Base-by-base conservation (phyloP, 179 eudicot species). In the Corrigiola litoralis region DNA sequence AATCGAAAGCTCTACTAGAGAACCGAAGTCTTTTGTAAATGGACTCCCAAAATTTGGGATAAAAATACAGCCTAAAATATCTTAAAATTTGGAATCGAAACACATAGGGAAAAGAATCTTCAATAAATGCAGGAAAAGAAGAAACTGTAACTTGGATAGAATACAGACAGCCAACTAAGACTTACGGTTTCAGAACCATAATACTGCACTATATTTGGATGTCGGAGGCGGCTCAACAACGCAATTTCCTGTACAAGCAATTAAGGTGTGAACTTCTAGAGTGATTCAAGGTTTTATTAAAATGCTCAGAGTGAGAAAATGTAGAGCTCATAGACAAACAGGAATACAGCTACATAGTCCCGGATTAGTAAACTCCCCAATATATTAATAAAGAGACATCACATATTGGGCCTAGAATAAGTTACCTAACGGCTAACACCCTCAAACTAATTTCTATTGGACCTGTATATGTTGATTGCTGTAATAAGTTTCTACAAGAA, bases 191-290 rank as follows among this genome's bases (percentile, higher is more conserved):
- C 95, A 72, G 85, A 82, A 28, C 97, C 97, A 77, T 85, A 84
- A 72, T 90, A 90, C 77, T 82, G 97, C 82, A 90, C 97, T 40
- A 90, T 90, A 52, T 90, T 90, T 61, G 88, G 95, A 79, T 90
- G 97, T 23, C 85, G 78, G 45, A 85, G 73, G 59, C 88, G 85
- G 66, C 95, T 85, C 81, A 90, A 72, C 51, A 90, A 75, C 56
- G 79, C 49, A 60, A 90, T 83, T 78, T 90, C 97, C 97, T 90
- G 89, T 57, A 48, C 63, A 61, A 69, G 51, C 29, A 40, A 1
- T 10, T 10, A 49, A 71, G 58, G 53, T 16, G 23, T 65, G 73
- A 69, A 64, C 62, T 49, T 62, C 50, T 21, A 33, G 47, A 44
- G 46, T n/a, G 14, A 56, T 20, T 60, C 11, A 69, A 40, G 55